These are phyloP conservation scores for Aspergillus sclerotiicarbonarius DNA, from an alignment of 495 filamentous ascomycete genomes.

Conservation along the genomic window DNA sequence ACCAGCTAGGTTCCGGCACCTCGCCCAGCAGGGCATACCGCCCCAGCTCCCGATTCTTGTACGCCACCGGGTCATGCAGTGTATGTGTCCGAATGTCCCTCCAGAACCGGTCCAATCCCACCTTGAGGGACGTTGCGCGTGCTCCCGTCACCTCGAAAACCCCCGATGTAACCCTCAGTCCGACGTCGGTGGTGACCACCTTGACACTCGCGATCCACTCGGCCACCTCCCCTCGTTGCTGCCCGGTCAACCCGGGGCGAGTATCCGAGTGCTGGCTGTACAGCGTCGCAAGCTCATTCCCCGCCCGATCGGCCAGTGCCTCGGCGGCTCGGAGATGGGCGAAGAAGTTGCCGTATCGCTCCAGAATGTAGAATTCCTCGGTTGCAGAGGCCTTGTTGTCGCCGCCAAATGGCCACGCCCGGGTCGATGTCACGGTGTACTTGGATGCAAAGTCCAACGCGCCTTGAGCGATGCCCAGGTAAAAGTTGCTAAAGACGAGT, in stretches of 20 bases:
- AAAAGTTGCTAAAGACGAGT: constrained; percentile 62
- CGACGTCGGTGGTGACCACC: constrained; percentile 57
- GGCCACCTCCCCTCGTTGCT: constrained; percentile 53
- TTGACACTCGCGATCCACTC: constrained; percentile 61
- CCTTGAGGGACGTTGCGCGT: constrained; percentile 49
- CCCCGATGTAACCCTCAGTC: constrained; percentile 51
- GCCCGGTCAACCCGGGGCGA: constrained; percentile 37
- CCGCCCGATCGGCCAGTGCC: constrained; percentile 53
- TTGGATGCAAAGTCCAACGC: constrained; percentile 46
- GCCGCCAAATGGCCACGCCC: constrained; percentile 59
- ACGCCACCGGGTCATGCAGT: constrained; percentile 61
- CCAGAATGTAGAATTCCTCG: constrained; percentile 62
- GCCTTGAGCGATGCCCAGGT: constrained; percentile 58
- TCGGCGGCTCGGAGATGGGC: constrained; percentile 57
- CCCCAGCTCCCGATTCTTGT: constrained; percentile 59
- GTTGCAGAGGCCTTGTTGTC: constrained; percentile 51
- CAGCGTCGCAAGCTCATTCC: constrained; percentile 38
- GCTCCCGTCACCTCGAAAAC: constrained; percentile 61
- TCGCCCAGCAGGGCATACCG: constrained; percentile 51
- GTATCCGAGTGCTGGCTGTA: constrained; percentile 37
- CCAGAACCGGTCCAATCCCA: constrained; percentile 61
- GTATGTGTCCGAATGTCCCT: constrained; percentile 59
- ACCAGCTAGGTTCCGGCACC: constrained; percentile 57
- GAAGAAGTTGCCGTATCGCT: constrained; percentile 58
- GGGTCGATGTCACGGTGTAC: constrained; percentile 51